Base-by-base conservation (phyloP, 139 green algal species). In the Chlorella sp. region DNA sequence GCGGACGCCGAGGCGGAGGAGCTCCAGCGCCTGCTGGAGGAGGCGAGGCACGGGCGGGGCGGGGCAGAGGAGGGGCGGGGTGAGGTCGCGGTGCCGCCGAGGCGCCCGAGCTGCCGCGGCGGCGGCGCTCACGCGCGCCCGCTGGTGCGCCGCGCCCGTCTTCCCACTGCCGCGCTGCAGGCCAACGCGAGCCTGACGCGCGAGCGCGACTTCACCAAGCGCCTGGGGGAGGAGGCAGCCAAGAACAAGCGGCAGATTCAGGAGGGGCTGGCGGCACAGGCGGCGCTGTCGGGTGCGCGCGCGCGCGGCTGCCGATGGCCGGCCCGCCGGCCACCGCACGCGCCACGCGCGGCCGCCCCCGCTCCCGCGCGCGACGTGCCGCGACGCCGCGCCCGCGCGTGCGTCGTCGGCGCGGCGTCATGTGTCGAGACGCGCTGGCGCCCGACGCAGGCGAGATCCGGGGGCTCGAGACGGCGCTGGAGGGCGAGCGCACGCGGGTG, bases 1-100 rank as follows among this genome's bases (percentile, higher is more conserved):
- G 86, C 84, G 19, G 83, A 91, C 59, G 76, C 77, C 5, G 89
- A 92, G 62, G 80, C 79, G 12, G 43, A 38, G 9, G 77, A 89
- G 73, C 82, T 89, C 25, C 66, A 88, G 73, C 70, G 68, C 19
- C 51, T 80, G 58, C 56, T 89, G 67, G 40, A 65, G 1, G 71
- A 85, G 42, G 61, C 71, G 15, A 59, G 76, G 19, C 21, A 21
- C 19, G 17, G 17, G 17, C 48, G 17, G 48, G 48, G 48, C n/a
- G n/a, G 40, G 12, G 69, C 14, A 29, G 14, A 25, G 11, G 6
- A 19, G 3, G 29, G 40, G 58, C 58, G n/a, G 58, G 36, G 15
- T 35, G 59, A 42, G 8, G 33, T 41, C 31, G 3, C 33, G 14
- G 14, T 66, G 33, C 3, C 15, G 59, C 9, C 4, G 14, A 42